Base-by-base conservation (phyloP, 2,329 filamentous ascomycete genomes). In the Trichophaea hybrida region DNA sequence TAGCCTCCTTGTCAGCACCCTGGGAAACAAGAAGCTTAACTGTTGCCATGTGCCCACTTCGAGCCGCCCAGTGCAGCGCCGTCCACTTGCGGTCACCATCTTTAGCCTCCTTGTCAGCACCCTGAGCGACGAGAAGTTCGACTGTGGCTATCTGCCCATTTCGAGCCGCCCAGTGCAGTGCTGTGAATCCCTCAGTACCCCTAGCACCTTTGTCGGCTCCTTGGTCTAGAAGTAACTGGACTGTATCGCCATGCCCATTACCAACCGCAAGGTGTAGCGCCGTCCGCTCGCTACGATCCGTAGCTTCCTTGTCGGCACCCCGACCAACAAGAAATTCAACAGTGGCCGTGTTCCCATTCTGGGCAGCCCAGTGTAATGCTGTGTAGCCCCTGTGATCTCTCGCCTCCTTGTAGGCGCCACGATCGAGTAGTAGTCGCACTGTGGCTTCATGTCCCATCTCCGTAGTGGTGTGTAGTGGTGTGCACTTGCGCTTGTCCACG, bases 81-180 rank as follows among this genome's bases (percentile, higher is more conserved):
- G 12, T 59, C 17, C 13, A 4, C 24, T 44, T n/a, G 10, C 24
- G 24, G 17, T 53, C 32, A 17, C 34, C 32, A 31, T 53, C 10
- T 6, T 10, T 31, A 8, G 24, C 31, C 10, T 31, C 32, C 10
- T 53, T 31, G 32, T 10, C 50, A 7, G 10, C 50, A 8, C 10
- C 10, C 7, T n/a, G n/a, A n/a, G 24, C 32, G 17, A 53, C 6
- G 12, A 53, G 50, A 6, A 53, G 17, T 8, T 17, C 10, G 17
- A 35, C 50, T 35, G 31, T 53, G 8, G 17, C 50, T 34, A 6
- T 31, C 10, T 53, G 8, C 8, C 33, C 31, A 31, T 53, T 31
- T 17, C 8, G 32, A 8, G 62, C 43, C 31, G 66, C 66, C 5
- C 60, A 59, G 43, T 66, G 61, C 17, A 69, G 58, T 31, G 63